Evolutionary conservation across 352 stramenopile genomes (phyloP), one percentile per base, ranked within the genome.

Genomic region (Globisporangium nodosum): DNA sequence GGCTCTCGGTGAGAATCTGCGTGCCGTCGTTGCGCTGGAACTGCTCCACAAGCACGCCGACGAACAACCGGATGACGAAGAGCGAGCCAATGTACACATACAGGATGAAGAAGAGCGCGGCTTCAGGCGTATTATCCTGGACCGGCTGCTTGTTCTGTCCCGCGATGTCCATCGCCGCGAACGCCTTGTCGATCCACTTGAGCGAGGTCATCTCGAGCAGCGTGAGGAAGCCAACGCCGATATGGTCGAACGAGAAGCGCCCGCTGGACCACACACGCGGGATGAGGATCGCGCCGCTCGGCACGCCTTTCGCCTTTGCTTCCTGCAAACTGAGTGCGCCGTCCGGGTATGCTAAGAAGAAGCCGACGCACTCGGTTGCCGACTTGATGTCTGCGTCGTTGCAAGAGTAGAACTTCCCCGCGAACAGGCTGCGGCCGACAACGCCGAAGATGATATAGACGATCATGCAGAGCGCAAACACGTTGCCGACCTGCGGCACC

Each of bases 21-120:
- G 82, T 92, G 56, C 82, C 82, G 49, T 90, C 88, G 62, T 92
- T 92, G 42, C 82, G 82, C 52, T 92, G 82, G 66, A 92, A 92
- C 52, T 92, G 79, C 63, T 92, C 82, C 9, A 90, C 82, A 12
- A 92, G 73, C 20, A 92, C 82, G 40, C 82, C 82, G 3, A 92
- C 82, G 60, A 92, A 90, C 15, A 92, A 58, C 15, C 82, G 78
- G 27, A 92, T 87, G 54, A 90, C 79, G 54, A 92, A 92, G 12
- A 92, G 73, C 51, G 79, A 76, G 24, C 82, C 82, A 30, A 92
- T 63, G 63, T 88, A 92, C 30, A 92, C 74, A 60, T 84, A 90
- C 6, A 87, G 62, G 6, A 92, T 68, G 58, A 90, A 92, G 65
- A 90, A 92, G 33, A 86, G 37, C 7, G 76, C 79, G 49, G 73